phyloP scores from a whole-genome alignment of 2,329 filamentous ascomycete species.

The Aspergillus eucalypticola region DNA sequence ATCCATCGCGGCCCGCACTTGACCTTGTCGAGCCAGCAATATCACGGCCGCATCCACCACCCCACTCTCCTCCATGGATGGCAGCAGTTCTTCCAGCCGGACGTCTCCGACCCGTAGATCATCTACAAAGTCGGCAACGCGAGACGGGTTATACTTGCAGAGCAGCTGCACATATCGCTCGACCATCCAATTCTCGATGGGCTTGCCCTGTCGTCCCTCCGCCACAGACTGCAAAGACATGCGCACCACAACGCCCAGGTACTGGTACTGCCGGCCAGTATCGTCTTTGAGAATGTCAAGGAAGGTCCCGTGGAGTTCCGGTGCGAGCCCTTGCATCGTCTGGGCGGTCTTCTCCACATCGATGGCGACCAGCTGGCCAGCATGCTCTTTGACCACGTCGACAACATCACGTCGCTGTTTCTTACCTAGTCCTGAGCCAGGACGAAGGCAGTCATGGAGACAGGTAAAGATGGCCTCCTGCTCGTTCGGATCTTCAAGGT shows the following conservation, averaged over 20 bases:
- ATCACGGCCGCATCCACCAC: slow-evolving; percentile 92
- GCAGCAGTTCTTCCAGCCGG: slow-evolving; percentile 75
- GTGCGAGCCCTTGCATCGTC: slow-evolving; percentile 62
- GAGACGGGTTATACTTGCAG: slow-evolving; percentile 78
- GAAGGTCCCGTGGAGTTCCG: slow-evolving; percentile 66
- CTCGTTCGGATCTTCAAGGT: slow-evolving; percentile 81
- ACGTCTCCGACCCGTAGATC: slow-evolving; percentile 74
- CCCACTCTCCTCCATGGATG: slow-evolving; percentile 83
- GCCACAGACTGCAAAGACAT: slow-evolving; percentile 46
- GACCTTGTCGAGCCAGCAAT: slow-evolving; percentile 84
- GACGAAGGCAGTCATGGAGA: slow-evolving; percentile 71
- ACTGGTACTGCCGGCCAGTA: slow-evolving; percentile 69
- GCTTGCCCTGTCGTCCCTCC: slow-evolving; percentile 32
- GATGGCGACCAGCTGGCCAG: slow-evolving; percentile 66
- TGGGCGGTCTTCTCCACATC: slow-evolving; percentile 66
- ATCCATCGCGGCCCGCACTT: slow-evolving; percentile 78
- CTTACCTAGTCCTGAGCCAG: slow-evolving; percentile 62
- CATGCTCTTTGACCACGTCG: slow-evolving; percentile 64
- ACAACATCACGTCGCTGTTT: slow-evolving; percentile 75
- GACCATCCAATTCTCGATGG: slow-evolving; percentile 61
- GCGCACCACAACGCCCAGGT: slow-evolving; percentile 75
- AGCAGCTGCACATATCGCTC: slow-evolving; percentile 89
- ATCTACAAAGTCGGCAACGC: slow-evolving; percentile 83
- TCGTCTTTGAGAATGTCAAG: slow-evolving; percentile 63
- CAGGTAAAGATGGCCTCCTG: slow-evolving; percentile 75